These are phyloP conservation scores for Flaveria linearis DNA, from an alignment of 129 eudicot genomes.

Conservation along the genomic window DNA sequence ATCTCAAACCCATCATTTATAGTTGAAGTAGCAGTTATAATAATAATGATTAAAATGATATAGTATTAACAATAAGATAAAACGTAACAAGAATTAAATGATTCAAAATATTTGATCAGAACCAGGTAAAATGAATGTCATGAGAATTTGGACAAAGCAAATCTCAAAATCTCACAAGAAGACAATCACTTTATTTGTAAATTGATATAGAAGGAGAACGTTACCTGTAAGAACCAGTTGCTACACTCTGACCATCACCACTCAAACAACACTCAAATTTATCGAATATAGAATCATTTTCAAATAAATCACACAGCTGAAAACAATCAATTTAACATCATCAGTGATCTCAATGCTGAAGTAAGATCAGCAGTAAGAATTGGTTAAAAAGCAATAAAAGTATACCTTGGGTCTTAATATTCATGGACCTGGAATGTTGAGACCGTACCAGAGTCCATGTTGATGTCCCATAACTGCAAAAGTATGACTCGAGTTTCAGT, in stretches of 20 bases:
- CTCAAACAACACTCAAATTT: conserved; percentile 97
- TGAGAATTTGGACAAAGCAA: not conserved
- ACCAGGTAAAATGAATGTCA: not conserved
- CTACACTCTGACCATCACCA: conserved; percentile 89
- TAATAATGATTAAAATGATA: not conserved
- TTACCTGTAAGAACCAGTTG: conserved; percentile 98
- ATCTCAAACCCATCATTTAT: not conserved
- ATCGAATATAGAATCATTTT: conserved; percentile 93
- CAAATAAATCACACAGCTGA: conserved; percentile 93
- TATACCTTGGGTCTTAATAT: conserved; percentile 88
- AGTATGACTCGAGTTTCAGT: conserved; percentile 19
- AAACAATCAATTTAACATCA: conserved; percentile 18
- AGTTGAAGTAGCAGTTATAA: not conserved
- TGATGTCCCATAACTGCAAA: conserved; percentile 92
- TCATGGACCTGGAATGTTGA: conserved; percentile 92
- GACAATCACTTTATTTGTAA: not conserved
- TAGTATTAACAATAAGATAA: not conserved
- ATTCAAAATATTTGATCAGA: not conserved
- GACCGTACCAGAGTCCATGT: conserved; percentile 96
- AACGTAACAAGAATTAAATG: not conserved
- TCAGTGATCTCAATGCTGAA: conserved; percentile 23
- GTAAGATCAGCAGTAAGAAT: conserved; percentile 1
- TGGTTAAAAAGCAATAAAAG: not conserved
- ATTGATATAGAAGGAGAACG: not conserved
- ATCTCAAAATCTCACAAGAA: not conserved